Conservation (phyloP, 2,329 filamentous ascomycete species). For the Penicillium sp. region DNA sequence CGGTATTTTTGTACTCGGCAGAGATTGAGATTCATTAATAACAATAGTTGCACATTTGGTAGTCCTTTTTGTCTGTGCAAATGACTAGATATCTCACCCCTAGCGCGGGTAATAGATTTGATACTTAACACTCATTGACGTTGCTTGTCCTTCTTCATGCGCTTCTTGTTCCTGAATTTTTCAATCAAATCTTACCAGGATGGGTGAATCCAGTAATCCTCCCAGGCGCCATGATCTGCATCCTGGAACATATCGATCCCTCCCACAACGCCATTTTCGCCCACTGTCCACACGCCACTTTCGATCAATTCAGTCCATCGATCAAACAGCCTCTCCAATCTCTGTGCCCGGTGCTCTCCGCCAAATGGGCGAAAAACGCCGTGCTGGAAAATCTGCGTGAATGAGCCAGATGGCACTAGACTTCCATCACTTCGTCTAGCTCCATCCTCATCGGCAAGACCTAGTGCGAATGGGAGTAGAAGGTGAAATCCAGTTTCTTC, state of each 20-base stretch:
- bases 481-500: not conserved
- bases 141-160: not conserved
- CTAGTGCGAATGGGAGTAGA: not conserved
- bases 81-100: no score
- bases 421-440: not conserved
- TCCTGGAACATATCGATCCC: slow-evolving; percentile 17
- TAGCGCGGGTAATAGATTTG: no score
- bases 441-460: not conserved
- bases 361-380: slow-evolving; percentile 7
- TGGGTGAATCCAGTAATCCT: slow-evolving; percentile 16
- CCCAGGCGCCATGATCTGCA: slow-evolving; percentile 12
- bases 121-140: not conserved
- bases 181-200: slow-evolving; percentile 1
- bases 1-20: no score
- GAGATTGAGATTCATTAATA: no score
- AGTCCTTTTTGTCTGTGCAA: no score
- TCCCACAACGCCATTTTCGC: slow-evolving; percentile 19
- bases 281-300: slow-evolving; percentile 19
- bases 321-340: slow-evolving; percentile 19
- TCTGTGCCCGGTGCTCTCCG: slow-evolving; percentile 10
- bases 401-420: not conserved
- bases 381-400: not conserved
- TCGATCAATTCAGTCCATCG: slow-evolving; percentile 17
- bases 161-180: not conserved
- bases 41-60: no score